A percentile compares a stretch with the other conserved stretches of the same genome.
phyloP scores from a whole-genome alignment of 495 filamentous ascomycete species.

The Pseudoneurospora amorphoporcata region DNA sequence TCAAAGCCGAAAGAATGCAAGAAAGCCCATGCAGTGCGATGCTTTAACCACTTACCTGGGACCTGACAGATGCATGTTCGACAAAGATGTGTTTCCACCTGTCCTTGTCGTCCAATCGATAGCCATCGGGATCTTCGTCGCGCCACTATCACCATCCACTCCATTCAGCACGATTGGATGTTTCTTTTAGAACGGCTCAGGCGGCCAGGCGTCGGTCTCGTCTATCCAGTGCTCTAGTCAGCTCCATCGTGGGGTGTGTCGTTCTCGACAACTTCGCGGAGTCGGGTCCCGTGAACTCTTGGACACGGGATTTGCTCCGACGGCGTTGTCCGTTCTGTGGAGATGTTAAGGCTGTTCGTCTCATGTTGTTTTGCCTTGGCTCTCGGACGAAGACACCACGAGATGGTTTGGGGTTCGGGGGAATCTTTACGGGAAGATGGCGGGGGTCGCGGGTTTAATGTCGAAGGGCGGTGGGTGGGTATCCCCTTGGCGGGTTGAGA shows the following conservation, averaged over 20 bases:
- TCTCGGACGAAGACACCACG: neutral
- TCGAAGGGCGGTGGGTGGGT: neutral
- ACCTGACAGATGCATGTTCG: neutral
- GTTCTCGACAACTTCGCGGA: neutral
- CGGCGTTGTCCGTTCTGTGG: neutral
- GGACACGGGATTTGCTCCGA: neutral
- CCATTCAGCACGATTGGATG: neutral
- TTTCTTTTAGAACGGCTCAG: neutral
- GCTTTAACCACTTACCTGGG: neutral
- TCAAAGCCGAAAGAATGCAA: neutral
- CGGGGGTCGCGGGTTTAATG: neutral
- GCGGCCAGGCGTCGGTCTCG: neutral
- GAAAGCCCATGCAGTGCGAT: neutral
- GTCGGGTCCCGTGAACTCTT: neutral
- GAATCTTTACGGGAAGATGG: neutral
- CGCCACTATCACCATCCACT: neutral
- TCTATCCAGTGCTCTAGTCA: neutral
- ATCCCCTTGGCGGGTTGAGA: neutral
- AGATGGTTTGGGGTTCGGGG: neutral
- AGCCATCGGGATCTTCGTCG: neutral
- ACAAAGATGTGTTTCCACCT: neutral
- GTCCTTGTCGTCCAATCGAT: neutral
- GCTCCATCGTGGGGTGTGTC: neutral
- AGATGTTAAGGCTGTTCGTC: neutral
- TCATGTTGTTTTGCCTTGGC: neutral